Base-by-base conservation (phyloP, 1,284 basidiomycete species). In the Puccinia sorghi region DNA sequence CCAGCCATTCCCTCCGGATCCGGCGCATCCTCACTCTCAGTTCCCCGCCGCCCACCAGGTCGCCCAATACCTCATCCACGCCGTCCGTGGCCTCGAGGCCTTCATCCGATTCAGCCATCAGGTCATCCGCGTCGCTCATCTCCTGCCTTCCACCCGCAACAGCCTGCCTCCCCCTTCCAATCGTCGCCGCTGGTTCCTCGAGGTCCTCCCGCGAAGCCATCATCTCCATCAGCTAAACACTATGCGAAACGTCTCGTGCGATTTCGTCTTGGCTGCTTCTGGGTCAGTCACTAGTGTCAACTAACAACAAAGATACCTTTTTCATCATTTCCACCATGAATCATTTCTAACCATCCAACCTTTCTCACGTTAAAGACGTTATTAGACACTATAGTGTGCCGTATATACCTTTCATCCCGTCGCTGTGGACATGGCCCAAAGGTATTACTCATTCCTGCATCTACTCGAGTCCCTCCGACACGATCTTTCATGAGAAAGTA, bases 41-140 rank as follows among this genome's bases (percentile, higher is more conserved):
- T 25, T 85, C 83, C 71, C 83, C 83, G 48, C 72, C 11, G 72
- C 83, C 0, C n/a, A 13, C 22, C 48, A 75, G 7, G 83, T 85
- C 12, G 79, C 82, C 46, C 25, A 27, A 1, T 85, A 85, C 43
- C 74, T 84, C 9, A 52, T 81, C 13, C 12, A 39, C 80, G 2
- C 9, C 74, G 43, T 25, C 52, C n/a, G 57, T 72, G 52, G 64
- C 32, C 7, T 69, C 2, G 25, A 67, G 22, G 13, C n/a, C 22
- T 17, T 17, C 74, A 32, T 73, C 82, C 13, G 56, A 1, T 80
- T 83, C 56, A 25, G 72, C 9, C 82, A 82, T 12, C 80, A 78
- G 0, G 83, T 84, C 0, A 46, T n/a, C 0, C 37, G 52, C 5
- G 80, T 83, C 8, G 12, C 39, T 11, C 63, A 76, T 67, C 59